Conservation (phyloP, 805 yeast species). For the Saccharomycopsis fodiens region DNA sequence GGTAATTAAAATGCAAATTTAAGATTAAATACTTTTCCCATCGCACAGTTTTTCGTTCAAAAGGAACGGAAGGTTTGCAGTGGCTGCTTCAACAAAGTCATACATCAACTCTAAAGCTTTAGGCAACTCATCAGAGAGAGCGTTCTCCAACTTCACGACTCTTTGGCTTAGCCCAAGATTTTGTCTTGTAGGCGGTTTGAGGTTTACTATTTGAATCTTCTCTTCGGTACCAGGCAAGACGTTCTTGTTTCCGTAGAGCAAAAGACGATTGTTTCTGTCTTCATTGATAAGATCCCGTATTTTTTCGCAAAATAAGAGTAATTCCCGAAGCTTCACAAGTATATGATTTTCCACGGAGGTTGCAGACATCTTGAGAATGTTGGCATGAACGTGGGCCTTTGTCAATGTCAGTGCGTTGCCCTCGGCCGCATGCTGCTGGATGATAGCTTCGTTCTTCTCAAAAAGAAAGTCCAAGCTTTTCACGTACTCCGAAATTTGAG, state of each 20-base stretch:
- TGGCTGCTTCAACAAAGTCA: slow-evolving; percentile 4
- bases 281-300: slow-evolving; percentile 12
- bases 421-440: neutral
- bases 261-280: slow-evolving; percentile 14
- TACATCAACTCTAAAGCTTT: slow-evolving; percentile 1
- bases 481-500: neutral
- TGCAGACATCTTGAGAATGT: neutral
- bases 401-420: neutral
- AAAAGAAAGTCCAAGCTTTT: neutral
- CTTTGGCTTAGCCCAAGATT: slow-evolving; percentile 1
- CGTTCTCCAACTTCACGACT: slow-evolving; percentile 8
- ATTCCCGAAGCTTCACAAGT: slow-evolving; percentile 2
- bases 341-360: slow-evolving; percentile 7
- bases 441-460: neutral
- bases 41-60: slow-evolving; percentile 2
- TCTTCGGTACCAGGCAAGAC: neutral
- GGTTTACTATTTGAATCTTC: neutral
- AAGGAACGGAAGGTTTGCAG: slow-evolving; percentile 1
- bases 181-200: neutral
- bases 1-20: too few relatives aligned
- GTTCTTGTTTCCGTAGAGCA: slow-evolving; percentile 2
- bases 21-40: too few relatives aligned
- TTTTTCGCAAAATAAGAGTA: slow-evolving; percentile 9
- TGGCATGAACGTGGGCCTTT: neutral
- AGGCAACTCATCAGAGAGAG: slow-evolving; percentile 8